A percentile compares a stretch with the other conserved stretches of the same genome.
phyloP scores from a whole-genome alignment of 2,329 filamentous ascomycete species.

The Westerdykella aurantiaca region DNA sequence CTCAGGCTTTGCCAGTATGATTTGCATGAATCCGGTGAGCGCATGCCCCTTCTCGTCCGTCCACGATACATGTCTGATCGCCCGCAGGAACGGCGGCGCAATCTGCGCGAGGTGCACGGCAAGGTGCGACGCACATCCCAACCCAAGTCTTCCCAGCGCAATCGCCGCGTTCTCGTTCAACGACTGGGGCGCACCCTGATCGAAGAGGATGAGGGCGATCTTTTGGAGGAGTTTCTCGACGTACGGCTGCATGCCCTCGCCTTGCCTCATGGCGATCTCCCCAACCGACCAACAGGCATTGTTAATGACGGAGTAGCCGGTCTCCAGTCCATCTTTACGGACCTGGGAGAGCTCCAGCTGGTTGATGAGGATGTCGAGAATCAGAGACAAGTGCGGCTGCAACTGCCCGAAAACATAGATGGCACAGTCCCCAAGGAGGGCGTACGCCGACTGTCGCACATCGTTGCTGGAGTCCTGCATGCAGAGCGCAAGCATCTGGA shows the following conservation, averaged over 20 bases:
- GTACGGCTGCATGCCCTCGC: slow-evolving; percentile 67
- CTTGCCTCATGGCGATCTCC: slow-evolving; percentile 79
- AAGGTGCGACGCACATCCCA: slow-evolving; percentile 69
- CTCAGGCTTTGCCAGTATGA: slow-evolving; percentile 80
- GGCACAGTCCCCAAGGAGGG: slow-evolving; percentile 87
- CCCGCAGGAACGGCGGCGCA: slow-evolving; percentile 72
- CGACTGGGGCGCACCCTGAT: slow-evolving; percentile 76
- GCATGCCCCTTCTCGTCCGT: slow-evolving; percentile 94
- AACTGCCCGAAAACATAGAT: slow-evolving; percentile 85
- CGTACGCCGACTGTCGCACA: slow-evolving; percentile 93
- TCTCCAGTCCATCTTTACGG: slow-evolving; percentile 72
- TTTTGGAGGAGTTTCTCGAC: slow-evolving; percentile 70
- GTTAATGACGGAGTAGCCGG: slow-evolving; percentile 87
- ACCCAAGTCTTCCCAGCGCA: slow-evolving; percentile 78
- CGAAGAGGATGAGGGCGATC: slow-evolving; percentile 76
- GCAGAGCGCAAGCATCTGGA: slow-evolving; percentile 83
- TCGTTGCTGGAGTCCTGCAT: slow-evolving; percentile 89
- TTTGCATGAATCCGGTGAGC: slow-evolving; percentile 80
- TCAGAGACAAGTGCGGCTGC: slow-evolving; percentile 62
- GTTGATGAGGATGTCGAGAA: slow-evolving; percentile 76
- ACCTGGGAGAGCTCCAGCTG: slow-evolving; percentile 72
- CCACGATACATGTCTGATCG: slow-evolving; percentile 77
- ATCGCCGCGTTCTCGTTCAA: slow-evolving; percentile 93
- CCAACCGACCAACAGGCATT: slow-evolving; percentile 97
- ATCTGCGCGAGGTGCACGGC: slow-evolving; percentile 75